phyloP scores from a whole-genome alignment of 345 rosid genomes.

The Tarenaya hassleriana region DNA sequence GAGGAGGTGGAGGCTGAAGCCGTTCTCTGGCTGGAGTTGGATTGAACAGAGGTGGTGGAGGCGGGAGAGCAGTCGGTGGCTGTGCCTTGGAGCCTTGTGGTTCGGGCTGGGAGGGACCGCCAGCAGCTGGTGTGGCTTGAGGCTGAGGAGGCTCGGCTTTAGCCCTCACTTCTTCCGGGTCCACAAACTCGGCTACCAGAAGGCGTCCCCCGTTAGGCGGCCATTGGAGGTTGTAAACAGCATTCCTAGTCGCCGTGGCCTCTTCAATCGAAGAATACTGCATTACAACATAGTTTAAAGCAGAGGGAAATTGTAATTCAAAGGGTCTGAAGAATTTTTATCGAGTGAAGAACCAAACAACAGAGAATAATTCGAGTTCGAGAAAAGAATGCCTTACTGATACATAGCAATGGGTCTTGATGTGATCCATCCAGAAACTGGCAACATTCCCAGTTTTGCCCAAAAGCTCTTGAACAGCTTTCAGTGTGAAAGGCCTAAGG shows the following conservation, averaged over 20 bases:
- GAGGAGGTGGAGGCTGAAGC: constrained; percentile 55
- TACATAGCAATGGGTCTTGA: constrained; percentile 94
- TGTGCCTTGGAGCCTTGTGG: too few species aligned
- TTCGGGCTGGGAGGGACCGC: constrained; percentile 41
- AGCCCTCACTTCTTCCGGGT: constrained; percentile 65
- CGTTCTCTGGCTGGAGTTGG: constrained; percentile 45
- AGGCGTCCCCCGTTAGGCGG: constrained; percentile 88
- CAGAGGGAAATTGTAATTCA: neutral
- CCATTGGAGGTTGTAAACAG: constrained; percentile 90
- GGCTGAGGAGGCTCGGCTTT: constrained; percentile 57
- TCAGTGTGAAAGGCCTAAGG: constrained; percentile 91
- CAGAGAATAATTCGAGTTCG: too few species aligned
- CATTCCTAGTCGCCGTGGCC: constrained; percentile 79
- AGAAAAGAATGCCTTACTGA: constrained; percentile 48
- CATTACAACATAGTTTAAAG: constrained; percentile 14
- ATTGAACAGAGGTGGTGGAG: constrained; percentile 43
- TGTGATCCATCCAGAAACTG: constrained; percentile 95
- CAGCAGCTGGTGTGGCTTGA: constrained; percentile 29
- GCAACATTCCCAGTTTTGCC: constrained; percentile 74
- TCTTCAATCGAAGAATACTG: constrained; percentile 90
- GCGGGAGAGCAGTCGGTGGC: constrained; percentile 42
- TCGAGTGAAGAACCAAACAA: too few species aligned
- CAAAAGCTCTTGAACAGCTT: constrained; percentile 93
- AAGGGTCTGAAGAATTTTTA: too few species aligned
- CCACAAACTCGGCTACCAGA: constrained; percentile 80